These are phyloP conservation scores for Lipomyces orientalis DNA, from an alignment of 805 yeast genomes.

Conservation along the genomic window DNA sequence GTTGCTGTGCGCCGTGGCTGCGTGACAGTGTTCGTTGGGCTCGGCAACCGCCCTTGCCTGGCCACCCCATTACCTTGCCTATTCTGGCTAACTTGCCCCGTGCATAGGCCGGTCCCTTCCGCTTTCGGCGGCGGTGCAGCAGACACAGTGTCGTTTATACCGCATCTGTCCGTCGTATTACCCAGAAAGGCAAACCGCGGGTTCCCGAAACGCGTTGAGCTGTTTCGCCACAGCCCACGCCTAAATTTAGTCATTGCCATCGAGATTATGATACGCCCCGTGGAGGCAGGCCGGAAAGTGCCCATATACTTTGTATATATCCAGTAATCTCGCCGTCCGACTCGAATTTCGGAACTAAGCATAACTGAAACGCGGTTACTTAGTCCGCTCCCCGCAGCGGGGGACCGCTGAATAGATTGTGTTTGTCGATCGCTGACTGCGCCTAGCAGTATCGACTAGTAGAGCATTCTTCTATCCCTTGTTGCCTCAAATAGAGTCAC, in stretches of 20 bases:
- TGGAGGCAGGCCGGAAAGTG: no score
- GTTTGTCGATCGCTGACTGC: no score
- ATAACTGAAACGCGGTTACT: no score
- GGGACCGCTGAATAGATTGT: no score
- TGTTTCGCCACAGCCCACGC: not conserved
- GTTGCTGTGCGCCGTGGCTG: no score
- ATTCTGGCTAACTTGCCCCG: not conserved
- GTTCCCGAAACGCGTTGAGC: not conserved
- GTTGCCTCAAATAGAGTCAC: no score
- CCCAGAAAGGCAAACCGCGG: not conserved
- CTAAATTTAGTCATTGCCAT: not conserved
- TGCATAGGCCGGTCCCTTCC: not conserved
- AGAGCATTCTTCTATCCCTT: no score
- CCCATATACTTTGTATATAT: no score
- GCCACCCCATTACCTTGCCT: not conserved
- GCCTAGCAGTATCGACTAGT: no score
- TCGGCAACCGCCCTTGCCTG: no score
- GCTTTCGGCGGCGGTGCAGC: not conserved
- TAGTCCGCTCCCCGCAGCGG: no score
- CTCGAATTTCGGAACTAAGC: not conserved
- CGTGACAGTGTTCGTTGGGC: no score
- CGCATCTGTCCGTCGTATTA: not conserved
- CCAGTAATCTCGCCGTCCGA: not conserved
- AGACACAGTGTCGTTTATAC: not conserved
- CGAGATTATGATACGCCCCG: not conserved